phyloP scores from a whole-genome alignment of 78 protist genomes.

The Dictyostelium capitatum region DNA sequence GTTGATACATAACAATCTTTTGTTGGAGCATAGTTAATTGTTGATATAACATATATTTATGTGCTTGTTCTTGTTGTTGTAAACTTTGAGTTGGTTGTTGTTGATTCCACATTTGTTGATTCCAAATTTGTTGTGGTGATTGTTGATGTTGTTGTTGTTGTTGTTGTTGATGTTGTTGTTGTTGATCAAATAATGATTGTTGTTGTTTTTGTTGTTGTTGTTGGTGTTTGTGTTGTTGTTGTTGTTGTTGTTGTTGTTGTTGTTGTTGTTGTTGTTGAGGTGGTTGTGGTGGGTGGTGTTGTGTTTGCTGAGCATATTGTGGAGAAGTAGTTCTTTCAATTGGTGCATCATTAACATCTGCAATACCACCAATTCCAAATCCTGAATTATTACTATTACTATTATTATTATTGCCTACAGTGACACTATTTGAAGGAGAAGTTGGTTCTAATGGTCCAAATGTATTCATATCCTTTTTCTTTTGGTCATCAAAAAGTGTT shows the following conservation, averaged over 20 bases:
- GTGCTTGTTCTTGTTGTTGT: slow-evolving; percentile 22
- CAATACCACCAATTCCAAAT: background rate
- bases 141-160: slow-evolving; percentile 33
- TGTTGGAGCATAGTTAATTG: slow-evolving; percentile 24
- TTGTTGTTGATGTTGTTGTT: background rate
- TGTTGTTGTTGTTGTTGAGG: background rate
- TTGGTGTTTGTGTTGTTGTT: background rate
- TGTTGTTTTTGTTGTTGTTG: background rate
- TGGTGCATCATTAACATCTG: background rate
- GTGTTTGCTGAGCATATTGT: background rate
- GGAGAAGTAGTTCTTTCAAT: slow-evolving; percentile 34
- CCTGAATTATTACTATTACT: background rate
- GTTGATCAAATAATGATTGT: background rate
- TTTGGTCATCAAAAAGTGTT: background rate
- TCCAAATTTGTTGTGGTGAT: background rate
- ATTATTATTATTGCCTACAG: background rate
- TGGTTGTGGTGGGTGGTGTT: background rate
- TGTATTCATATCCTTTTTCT: background rate
- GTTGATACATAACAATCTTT: slow-evolving; percentile 8
- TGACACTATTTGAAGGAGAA: background rate
- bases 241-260: background rate
- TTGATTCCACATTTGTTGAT: slow-evolving; percentile 16
- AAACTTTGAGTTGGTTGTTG: background rate
- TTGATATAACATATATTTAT: slow-evolving; percentile 16
- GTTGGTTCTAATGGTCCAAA: slow-evolving; percentile 1